Evolutionary conservation across 192 early-diverging fungal species (phyloP), one percentile per base, ranked within the genome.

Genomic region (Coemansia sp.): DNA sequence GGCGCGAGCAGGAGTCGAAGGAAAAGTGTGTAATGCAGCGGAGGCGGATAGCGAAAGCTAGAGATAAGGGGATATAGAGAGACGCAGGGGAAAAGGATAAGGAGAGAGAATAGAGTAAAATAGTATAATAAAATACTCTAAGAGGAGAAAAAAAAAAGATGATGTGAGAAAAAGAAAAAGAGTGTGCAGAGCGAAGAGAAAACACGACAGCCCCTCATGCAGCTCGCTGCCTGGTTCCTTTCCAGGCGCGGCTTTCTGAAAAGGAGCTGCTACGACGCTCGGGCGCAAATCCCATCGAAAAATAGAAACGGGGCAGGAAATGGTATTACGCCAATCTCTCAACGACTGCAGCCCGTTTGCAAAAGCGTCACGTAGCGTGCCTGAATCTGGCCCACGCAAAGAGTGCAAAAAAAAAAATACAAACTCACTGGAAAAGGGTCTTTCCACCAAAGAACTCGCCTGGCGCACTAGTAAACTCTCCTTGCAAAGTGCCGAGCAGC

Each of bases 221-320:
- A 59, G 57, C 57, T 37, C 57, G 57, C 33, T 16, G 30, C n/a
- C 23, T 37, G 52, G 52, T 49, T 49, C 47, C 47, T 49, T 49
- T 49, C 47, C n/a, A 49, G 19, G 47, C 47, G 5, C 47, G 47
- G 57, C 57, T 37, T 59, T 59, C 57, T 37, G 57, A 59, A 59
- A 37, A 59, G 52, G 57, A 59, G 35, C 57, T 37, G 57, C 35
- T 33, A 32, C 35, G 33, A 35, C 35, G 57, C 57, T 59, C 33
- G n/a, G 52, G 26, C 35, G 57, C 28, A 59, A 59, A 59, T 59
- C 57, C 32, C 35, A 37, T 33, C 57, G 30, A 59, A 37, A 33
- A 59, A 59, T 59, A 59, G 57, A 59, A 59, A 35, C 17, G 57
- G 57, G 57, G 57, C 57, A 59, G 32, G 57, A 32, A 33, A 32